These are phyloP conservation scores for Termitomyces sp. DNA, from an alignment of 768 basidiomycete genomes.

Conservation along the genomic window DNA sequence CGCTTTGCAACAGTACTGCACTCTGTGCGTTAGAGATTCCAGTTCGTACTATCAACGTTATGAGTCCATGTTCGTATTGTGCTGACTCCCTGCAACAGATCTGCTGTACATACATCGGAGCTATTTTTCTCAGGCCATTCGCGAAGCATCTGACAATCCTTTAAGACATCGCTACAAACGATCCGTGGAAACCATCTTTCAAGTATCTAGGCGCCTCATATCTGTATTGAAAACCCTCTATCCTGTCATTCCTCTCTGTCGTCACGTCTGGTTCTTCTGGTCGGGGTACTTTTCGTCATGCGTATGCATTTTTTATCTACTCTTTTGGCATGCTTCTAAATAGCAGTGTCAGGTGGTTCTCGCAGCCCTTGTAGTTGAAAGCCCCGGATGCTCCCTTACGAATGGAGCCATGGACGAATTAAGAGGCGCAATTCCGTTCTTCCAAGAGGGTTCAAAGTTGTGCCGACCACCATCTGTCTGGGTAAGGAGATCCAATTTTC, in stretches of 20 bases:
- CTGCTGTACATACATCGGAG: conserved; percentile 43
- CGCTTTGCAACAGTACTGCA: conserved; percentile 44
- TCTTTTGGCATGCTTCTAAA: neutral
- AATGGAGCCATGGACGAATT: conserved; percentile 33
- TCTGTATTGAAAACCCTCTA: conserved; percentile 33
- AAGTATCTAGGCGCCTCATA: conserved; percentile 39
- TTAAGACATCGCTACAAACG: conserved; percentile 38
- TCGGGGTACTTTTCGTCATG: conserved; percentile 43
- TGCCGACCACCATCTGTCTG: conserved; percentile 32
- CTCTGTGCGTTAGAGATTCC: conserved; percentile 35
- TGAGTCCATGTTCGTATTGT: neutral
- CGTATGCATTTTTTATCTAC: conserved; percentile 20
- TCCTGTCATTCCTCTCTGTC: conserved; percentile 27
- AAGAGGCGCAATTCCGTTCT: conserved; percentile 31
- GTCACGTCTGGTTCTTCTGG: conserved; percentile 47
- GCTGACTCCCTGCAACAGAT: conserved; percentile 20
- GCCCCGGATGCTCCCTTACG: conserved; percentile 38
- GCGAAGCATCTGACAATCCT: conserved; percentile 35
- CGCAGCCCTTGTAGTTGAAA: conserved; percentile 40
- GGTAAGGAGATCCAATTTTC: conserved; percentile 19
- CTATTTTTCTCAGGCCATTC: conserved; percentile 44
- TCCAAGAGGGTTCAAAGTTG: conserved; percentile 33
- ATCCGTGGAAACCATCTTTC: conserved; percentile 40
- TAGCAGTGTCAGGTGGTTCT: conserved; percentile 32
- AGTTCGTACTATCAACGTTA: conserved; percentile 28